These are phyloP conservation scores for Penicillium soppii DNA, from an alignment of 495 filamentous ascomycete genomes.

Conservation along the genomic window DNA sequence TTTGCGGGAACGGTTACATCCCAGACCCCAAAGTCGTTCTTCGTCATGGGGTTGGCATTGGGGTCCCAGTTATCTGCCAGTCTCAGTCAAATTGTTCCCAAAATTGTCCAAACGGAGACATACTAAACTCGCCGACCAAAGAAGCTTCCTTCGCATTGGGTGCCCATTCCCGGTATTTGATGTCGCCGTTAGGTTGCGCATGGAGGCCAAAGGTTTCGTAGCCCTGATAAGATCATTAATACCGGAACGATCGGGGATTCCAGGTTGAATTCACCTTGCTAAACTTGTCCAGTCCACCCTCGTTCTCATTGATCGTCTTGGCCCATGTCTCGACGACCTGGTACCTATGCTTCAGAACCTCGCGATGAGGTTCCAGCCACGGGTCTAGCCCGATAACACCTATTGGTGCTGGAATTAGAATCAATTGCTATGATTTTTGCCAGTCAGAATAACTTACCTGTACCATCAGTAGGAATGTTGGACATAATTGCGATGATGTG, in stretches of 20 bases:
- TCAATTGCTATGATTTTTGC: not conserved
- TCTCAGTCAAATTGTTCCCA: constrained; percentile 29
- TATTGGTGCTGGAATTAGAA: constrained; percentile 25
- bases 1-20: constrained; percentile 74
- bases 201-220: constrained; percentile 84
- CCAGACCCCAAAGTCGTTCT: constrained; percentile 84
- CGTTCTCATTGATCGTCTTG: constrained; percentile 72
- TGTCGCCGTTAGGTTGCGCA: constrained; percentile 74
- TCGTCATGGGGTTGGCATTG: constrained; percentile 79
- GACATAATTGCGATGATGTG: constrained; percentile 1
- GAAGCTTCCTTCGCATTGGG: constrained; percentile 81
- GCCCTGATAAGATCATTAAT: constrained; percentile 44
- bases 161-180: constrained; percentile 94
- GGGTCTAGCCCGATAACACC: constrained; percentile 88
- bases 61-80: constrained; percentile 82
- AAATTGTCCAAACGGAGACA: constrained; percentile 18
- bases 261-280: constrained; percentile 61
- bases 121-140: constrained; percentile 97
- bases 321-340: constrained; percentile 86
- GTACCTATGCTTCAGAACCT: constrained; percentile 73
- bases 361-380: constrained; percentile 83
- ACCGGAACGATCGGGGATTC: not conserved
- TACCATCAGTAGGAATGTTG: constrained; percentile 5
- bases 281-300: constrained; percentile 92
- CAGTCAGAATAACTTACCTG: not conserved